A percentile compares a stretch with the other conserved stretches of the same genome.
Evolutionary conservation across 2,329 filamentous ascomycete genomes (phyloP).

Genomic region (Aspergillus candidus): DNA sequence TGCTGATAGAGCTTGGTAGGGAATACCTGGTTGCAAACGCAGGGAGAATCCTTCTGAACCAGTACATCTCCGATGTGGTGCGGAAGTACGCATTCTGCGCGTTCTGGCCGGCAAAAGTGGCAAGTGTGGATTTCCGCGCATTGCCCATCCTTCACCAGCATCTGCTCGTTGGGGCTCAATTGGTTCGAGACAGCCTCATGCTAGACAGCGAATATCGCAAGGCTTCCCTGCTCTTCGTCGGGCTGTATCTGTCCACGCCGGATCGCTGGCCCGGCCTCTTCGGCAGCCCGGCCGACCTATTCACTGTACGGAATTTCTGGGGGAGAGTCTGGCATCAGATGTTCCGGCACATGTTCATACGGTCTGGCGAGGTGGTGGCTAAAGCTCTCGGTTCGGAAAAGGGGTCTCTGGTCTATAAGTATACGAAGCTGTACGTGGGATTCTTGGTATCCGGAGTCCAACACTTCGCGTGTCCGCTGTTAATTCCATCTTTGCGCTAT

Average conservation of each 20-base stretch:
- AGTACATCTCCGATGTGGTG: background rate
- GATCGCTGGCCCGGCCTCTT: constrained; percentile 1
- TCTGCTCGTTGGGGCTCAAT: background rate
- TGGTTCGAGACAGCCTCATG: constrained; percentile 1
- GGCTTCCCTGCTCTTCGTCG: constrained; percentile 1
- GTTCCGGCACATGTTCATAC: background rate
- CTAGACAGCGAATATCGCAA: constrained; percentile 1
- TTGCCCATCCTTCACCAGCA: background rate
- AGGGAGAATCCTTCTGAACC: background rate
- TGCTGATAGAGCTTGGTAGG: background rate
- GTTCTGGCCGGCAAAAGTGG: background rate
- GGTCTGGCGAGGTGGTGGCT: background rate
- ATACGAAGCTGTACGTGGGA: constrained; percentile 1
- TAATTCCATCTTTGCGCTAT: background rate
- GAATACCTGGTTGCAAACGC: background rate
- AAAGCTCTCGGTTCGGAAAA: background rate
- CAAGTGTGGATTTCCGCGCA: too few species aligned
- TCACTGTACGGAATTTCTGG: constrained; percentile 1
- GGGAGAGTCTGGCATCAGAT: constrained; percentile 1
- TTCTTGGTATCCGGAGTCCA: background rate
- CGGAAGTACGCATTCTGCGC: constrained; percentile 1
- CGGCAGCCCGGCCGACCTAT: background rate
- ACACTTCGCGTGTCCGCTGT: background rate
- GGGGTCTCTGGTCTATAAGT: constrained; percentile 1
- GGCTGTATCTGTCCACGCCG: constrained; percentile 1